Evolutionary conservation across 2,329 filamentous ascomycete species (phyloP).

Genomic region (Fusarium sp.): DNA sequence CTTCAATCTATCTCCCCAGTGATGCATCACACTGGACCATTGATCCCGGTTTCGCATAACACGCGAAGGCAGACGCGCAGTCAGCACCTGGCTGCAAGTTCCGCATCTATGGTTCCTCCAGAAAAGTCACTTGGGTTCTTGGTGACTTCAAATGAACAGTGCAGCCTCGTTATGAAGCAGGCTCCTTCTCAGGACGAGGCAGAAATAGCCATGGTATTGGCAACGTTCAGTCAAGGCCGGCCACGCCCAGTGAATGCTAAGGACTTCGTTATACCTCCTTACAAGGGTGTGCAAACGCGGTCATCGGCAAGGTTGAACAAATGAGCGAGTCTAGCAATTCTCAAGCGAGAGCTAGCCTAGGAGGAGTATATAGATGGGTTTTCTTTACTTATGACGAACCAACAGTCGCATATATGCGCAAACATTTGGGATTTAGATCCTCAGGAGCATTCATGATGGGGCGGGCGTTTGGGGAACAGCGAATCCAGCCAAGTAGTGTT

Average conservation of each 20-base stretch:
- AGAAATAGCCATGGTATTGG: conserved; percentile 45
- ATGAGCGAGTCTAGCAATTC: conserved; percentile 14
- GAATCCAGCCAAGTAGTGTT: conserved; percentile 10
- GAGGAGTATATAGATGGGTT: conserved; percentile 20
- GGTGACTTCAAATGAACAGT: conserved; percentile 14
- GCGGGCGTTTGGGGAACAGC: conserved; percentile 38
- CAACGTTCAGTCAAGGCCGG: conserved; percentile 42
- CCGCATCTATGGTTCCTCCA: conserved; percentile 41
- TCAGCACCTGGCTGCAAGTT: conserved; percentile 26
- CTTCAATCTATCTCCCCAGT: conserved; percentile 35
- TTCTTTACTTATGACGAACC: conserved; percentile 28
- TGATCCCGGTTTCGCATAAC: conserved; percentile 52
- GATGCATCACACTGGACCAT: conserved; percentile 32
- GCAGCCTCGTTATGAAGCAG: conserved; percentile 28
- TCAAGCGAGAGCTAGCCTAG: conserved; percentile 38
- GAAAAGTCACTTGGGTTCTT: conserved; percentile 37
- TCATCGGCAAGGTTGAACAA: conserved; percentile 33
- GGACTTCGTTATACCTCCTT: conserved; percentile 13
- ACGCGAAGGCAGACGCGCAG: conserved; percentile 40
- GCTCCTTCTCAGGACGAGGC: conserved; percentile 33
- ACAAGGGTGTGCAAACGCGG: conserved; percentile 29
- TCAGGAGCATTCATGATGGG: conserved; percentile 33
- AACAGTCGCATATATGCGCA: conserved; percentile 17
- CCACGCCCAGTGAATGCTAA: conserved; percentile 11
- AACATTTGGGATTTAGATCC: conserved; percentile 10